A percentile compares a stretch with the other conserved stretches of the same genome.
Conservation (phyloP, 352 stramenopile species). For the Phytophthora tentaculata region DNA sequence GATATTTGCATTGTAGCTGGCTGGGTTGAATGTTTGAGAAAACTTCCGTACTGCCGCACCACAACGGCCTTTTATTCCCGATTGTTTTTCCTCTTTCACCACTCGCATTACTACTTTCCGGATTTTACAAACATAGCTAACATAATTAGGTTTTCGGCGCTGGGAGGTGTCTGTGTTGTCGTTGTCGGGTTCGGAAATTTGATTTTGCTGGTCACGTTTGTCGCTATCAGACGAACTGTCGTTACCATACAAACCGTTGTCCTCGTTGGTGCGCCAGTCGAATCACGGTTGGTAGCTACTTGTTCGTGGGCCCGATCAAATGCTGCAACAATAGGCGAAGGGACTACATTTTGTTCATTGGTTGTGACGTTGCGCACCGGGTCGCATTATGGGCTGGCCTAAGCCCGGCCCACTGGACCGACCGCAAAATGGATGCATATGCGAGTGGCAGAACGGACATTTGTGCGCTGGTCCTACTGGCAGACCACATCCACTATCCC, state of each 20-base stretch:
- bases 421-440: slow-evolving; percentile 1
- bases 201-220: too few species aligned
- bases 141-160: neutral
- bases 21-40: slow-evolving; percentile 3
- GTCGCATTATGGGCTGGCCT: neutral
- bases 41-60: neutral
- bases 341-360: neutral
- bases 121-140: neutral
- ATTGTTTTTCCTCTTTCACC: slow-evolving; percentile 5
- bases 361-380: slow-evolving; percentile 1
- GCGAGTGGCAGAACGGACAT: neutral
- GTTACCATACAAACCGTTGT: too few species aligned
- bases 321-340: slow-evolving; percentile 5
- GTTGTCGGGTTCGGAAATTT: neutral
- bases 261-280: too few species aligned
- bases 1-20: slow-evolving; percentile 9
- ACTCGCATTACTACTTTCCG: neutral
- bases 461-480: neutral
- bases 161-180: neutral
- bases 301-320: neutral
- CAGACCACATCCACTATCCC: neutral
- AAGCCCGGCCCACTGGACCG: neutral
- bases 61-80: neutral
- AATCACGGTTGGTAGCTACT: neutral
- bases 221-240: neutral